A percentile compares a stretch with the other conserved stretches of the same genome.
phyloP scores from a whole-genome alignment of 805 yeast species.

The Metschnikowia anglica region DNA sequence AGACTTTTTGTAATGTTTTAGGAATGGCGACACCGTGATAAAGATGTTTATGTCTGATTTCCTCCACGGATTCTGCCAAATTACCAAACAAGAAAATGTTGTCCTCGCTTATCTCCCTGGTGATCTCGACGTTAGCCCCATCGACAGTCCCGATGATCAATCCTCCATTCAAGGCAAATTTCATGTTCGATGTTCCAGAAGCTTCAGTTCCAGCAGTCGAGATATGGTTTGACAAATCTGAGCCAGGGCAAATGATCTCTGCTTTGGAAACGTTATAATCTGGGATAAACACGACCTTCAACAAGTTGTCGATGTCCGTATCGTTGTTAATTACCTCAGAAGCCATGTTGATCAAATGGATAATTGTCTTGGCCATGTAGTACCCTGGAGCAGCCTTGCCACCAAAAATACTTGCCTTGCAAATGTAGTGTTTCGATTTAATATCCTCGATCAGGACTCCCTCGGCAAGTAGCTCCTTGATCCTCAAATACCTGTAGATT shows the following conservation, averaged over 20 bases:
- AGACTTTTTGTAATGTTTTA: conserved; percentile 58
- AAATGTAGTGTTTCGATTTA: conserved; percentile 62
- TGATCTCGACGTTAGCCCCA: conserved; percentile 94
- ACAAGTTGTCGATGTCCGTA: conserved; percentile 65
- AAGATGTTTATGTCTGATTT: conserved; percentile 71
- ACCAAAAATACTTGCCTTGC: conserved; percentile 82
- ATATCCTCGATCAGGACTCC: conserved; percentile 41
- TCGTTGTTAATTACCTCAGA: conserved; percentile 80
- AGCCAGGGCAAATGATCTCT: conserved; percentile 84
- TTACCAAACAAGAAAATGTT: conserved; percentile 91
- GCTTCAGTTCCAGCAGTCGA: conserved; percentile 98
- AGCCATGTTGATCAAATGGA: conserved; percentile 80
- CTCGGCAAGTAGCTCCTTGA: conserved; percentile 64
- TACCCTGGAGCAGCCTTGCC: conserved; percentile 99
- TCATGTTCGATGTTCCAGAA: conserved; percentile 94
- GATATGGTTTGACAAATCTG: conserved; percentile 89
- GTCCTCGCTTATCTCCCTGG: conserved; percentile 91
- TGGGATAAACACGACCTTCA: conserved; percentile 85
- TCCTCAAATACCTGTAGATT: conserved; percentile 74
- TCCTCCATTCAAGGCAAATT: conserved; percentile 92
- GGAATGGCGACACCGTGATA: conserved; percentile 61
- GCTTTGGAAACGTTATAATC: conserved; percentile 95
- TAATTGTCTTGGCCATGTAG: conserved; percentile 89
- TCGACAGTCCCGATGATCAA: conserved; percentile 93
- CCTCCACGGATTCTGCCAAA: conserved; percentile 86